These are phyloP conservation scores for Daedalea quercina DNA, from an alignment of 768 basidiomycete species.

Conservation along the genomic window DNA sequence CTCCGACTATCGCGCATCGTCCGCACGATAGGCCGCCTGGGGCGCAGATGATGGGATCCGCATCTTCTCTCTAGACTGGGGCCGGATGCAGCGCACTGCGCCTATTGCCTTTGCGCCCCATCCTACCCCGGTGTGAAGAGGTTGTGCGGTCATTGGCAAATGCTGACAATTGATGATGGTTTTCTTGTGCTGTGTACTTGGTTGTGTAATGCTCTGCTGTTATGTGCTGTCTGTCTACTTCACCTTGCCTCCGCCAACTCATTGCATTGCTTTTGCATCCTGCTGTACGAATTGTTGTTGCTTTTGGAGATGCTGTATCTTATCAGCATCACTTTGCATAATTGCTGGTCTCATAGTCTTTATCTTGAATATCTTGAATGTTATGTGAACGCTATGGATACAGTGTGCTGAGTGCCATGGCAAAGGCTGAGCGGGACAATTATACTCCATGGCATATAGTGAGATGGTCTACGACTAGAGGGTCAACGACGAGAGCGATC, in stretches of 20 bases:
- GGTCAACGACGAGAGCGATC: constrained; percentile 12
- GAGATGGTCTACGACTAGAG: neutral
- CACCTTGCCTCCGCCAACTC: no score
- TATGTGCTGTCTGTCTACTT: constrained; percentile 3
- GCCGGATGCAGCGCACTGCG: constrained; percentile 17
- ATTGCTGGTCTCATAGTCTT: no score
- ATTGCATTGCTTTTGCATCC: no score
- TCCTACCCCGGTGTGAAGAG: constrained; percentile 62
- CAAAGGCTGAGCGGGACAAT: neutral
- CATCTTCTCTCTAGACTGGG: constrained; percentile 24
- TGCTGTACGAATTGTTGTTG: neutral
- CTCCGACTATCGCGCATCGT: no score
- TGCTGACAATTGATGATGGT: no score
- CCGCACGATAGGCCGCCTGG: constrained; percentile 3
- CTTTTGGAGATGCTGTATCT: neutral
- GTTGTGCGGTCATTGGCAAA: constrained; percentile 31
- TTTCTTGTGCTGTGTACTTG: no score
- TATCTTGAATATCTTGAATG: neutral
- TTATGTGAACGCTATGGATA: neutral
- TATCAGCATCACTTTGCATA: neutral
- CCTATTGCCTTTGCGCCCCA: constrained; percentile 37
- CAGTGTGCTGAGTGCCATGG: constrained; percentile 6
- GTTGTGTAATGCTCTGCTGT: neutral
- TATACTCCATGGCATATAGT: no score
- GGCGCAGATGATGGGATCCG: constrained; percentile 7